phyloP scores from a whole-genome alignment of 2,329 filamentous ascomycete species.

The Rachicladosporium sp. region DNA sequence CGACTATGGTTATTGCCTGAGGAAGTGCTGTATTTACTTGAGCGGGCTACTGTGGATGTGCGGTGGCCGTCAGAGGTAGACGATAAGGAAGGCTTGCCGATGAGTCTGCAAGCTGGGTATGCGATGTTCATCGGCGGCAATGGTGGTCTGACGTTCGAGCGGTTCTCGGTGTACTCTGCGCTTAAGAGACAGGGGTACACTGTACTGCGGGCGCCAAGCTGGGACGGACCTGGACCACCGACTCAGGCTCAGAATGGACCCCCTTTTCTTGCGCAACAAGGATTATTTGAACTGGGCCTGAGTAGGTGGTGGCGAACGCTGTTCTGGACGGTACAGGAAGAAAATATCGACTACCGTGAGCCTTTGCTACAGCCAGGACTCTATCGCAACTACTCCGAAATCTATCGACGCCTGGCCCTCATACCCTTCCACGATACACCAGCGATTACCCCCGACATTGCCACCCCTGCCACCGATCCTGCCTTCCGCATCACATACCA shows the following conservation, averaged over 20 bases:
- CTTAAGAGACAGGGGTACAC: slow-evolving; percentile 74
- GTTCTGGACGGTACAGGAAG: slow-evolving; percentile 3
- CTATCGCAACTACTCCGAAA: slow-evolving; percentile 46
- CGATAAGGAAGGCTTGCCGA: slow-evolving; percentile 54
- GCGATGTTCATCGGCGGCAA: slow-evolving; percentile 60
- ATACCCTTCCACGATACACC: slow-evolving; percentile 58
- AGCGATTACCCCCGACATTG: slow-evolving; percentile 17
- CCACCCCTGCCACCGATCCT: slow-evolving; percentile 19
- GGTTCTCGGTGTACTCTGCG: slow-evolving; percentile 78
- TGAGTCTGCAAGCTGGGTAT: slow-evolving; percentile 87
- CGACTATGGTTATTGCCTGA: slow-evolving; percentile 74
- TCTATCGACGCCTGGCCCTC: slow-evolving; percentile 66
- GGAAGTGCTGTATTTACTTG: slow-evolving; percentile 79
- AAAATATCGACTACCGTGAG: slow-evolving; percentile 17
- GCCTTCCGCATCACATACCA: slow-evolving; percentile 68
- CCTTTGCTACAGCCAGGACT: slow-evolving; percentile 42
- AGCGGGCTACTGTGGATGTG: slow-evolving; percentile 76
- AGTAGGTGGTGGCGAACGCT: slow-evolving; percentile 9
- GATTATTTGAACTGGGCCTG: slow-evolving; percentile 19
- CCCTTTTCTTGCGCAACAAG: slow-evolving; percentile 18
- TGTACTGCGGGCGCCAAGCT: slow-evolving; percentile 55
- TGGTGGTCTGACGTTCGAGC: slow-evolving; percentile 52
- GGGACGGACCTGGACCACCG: slow-evolving; percentile 14
- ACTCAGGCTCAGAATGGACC: slow-evolving; percentile 14
- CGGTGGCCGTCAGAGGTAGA: slow-evolving; percentile 53